These are phyloP conservation scores for Lasiosphaeriaceae sp. DNA, from an alignment of 495 filamentous ascomycete genomes.

Conservation along the genomic window DNA sequence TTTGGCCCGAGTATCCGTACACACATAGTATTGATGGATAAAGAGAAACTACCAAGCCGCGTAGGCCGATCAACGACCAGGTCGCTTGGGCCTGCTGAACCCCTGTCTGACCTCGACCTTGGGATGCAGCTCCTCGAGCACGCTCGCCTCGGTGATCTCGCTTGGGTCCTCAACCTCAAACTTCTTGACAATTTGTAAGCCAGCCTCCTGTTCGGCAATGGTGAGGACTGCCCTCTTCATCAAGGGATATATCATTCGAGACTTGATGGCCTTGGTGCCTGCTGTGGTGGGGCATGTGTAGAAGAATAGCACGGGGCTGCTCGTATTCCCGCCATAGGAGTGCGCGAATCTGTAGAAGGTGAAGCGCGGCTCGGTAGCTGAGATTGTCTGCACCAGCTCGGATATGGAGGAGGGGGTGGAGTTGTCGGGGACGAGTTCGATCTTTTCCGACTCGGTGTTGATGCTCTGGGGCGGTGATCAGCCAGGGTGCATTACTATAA, in stretches of 20 bases:
- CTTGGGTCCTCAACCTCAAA: conserved; percentile 58
- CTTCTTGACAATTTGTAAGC: conserved; percentile 72
- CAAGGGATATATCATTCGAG: conserved; percentile 91
- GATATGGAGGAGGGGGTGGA: conserved; percentile 38
- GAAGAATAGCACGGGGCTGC: conserved; percentile 77
- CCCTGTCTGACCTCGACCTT: conserved; percentile 63
- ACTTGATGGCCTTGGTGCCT: conserved; percentile 69
- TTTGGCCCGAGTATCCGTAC: no score
- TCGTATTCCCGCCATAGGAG: conserved; percentile 47
- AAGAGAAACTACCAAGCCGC: no score
- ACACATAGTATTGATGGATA: no score
- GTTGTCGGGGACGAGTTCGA: conserved; percentile 62
- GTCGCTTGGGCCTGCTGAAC: conserved; percentile 77
- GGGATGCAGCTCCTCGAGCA: conserved; percentile 75
- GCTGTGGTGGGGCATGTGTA: conserved; percentile 82
- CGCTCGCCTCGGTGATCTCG: conserved; percentile 68
- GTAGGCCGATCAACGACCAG: neutral
- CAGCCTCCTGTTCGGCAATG: conserved; percentile 64
- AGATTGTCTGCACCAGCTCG: conserved; percentile 61
- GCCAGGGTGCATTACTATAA: neutral
- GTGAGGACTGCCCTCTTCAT: conserved; percentile 68
- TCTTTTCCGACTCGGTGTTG: conserved; percentile 72
- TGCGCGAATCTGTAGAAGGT: conserved; percentile 77
- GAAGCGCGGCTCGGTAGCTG: conserved; percentile 79
- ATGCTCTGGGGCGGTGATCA: conserved; percentile 51